These are phyloP conservation scores for Scheffersomyces titani DNA, from an alignment of 1,139 yeast species.

Conservation along the genomic window DNA sequence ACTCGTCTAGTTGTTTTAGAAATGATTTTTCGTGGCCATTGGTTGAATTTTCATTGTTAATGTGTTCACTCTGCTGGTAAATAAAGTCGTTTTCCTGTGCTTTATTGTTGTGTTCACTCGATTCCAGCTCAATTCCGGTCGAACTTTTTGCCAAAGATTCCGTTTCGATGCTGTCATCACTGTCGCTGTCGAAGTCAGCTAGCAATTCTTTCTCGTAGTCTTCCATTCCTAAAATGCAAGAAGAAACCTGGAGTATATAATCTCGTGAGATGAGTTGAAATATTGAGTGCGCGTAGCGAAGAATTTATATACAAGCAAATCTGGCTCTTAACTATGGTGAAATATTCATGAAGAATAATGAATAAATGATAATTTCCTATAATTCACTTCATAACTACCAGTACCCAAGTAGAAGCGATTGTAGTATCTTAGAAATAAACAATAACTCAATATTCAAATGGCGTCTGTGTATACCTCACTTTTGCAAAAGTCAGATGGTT, in stretches of 20 bases:
- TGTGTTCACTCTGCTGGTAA: conserved; percentile 4
- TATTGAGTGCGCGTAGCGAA: not conserved
- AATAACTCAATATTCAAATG: not conserved
- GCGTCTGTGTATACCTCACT: conserved; percentile 10
- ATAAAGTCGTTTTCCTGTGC: conserved; percentile 7
- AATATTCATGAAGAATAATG: not conserved
- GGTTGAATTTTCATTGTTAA: not conserved
- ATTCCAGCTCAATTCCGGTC: conserved; percentile 3
- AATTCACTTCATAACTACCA: not conserved
- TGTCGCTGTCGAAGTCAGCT: conserved; percentile 34
- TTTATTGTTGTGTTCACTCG: not conserved
- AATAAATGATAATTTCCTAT: no score
- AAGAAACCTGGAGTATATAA: not conserved
- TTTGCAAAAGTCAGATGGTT: conserved; percentile 58
- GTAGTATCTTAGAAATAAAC: not conserved
- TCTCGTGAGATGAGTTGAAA: not conserved
- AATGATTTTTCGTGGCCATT: not conserved
- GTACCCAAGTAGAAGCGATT: not conserved
- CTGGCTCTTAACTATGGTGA: not conserved
- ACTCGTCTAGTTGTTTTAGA: not conserved
- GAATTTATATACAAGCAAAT: not conserved
- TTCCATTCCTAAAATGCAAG: not conserved
- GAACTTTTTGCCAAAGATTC: conserved; percentile 10
- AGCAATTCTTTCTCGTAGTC: conserved; percentile 37
- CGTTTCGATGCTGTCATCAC: conserved; percentile 13